Percentiles rank a stretch among this genome's conserved stretches.
These are phyloP conservation scores for Melaleuca quinquenervia DNA, from an alignment of 345 rosid species.

Conservation along the genomic window DNA sequence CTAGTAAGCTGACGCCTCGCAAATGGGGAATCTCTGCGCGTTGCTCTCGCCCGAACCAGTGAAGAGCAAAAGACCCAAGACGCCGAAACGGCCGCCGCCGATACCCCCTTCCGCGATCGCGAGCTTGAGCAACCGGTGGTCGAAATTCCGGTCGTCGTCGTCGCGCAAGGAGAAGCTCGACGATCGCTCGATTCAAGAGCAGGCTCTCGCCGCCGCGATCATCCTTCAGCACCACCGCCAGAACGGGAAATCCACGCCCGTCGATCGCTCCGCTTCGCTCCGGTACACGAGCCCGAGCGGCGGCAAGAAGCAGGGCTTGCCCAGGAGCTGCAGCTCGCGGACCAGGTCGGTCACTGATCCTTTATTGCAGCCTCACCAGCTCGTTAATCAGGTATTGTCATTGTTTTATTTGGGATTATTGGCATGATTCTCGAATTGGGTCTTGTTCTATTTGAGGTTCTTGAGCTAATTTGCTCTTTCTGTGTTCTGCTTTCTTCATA, in stretches of 20 bases:
- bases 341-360: slow-evolving; percentile 83
- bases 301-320: slow-evolving; percentile 55
- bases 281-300: slow-evolving; percentile 35
- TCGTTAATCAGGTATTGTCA: slow-evolving; percentile 54
- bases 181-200: slow-evolving; percentile 55
- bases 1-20: not conserved
- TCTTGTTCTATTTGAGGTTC: not conserved
- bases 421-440: not conserved
- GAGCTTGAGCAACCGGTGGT: slow-evolving; percentile 31
- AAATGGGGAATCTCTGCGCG: slow-evolving; percentile 60
- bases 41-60: slow-evolving; percentile 39
- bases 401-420: not conserved
- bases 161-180: slow-evolving; percentile 33
- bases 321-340: slow-evolving; percentile 82
- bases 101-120: not conserved
- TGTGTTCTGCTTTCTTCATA: not conserved
- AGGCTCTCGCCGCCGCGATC: slow-evolving; percentile 78
- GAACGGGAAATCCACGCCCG: slow-evolving; percentile 37
- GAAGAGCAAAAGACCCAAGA: slow-evolving; percentile 14
- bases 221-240: slow-evolving; percentile 57
- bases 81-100: slow-evolving; percentile 9
- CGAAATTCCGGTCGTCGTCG: slow-evolving; percentile 45
- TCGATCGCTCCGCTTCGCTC: slow-evolving; percentile 73
- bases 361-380: slow-evolving; percentile 81
- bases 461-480: not conserved